These are phyloP conservation scores for Lizonia empirigonia DNA, from an alignment of 2,329 filamentous ascomycete species.

Conservation along the genomic window DNA sequence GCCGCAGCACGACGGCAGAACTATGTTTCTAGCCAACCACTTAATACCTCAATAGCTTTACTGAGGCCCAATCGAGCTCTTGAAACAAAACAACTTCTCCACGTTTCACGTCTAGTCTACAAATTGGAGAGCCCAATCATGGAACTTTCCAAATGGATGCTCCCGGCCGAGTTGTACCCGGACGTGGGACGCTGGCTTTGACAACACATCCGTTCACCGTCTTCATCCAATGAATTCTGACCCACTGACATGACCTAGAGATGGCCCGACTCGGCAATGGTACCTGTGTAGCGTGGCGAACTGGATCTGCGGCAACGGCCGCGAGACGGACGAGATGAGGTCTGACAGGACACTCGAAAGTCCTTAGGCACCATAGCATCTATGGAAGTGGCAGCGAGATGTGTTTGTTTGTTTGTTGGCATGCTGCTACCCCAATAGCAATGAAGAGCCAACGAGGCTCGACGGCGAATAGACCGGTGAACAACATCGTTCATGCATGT, in stretches of 20 bases:
- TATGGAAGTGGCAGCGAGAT: not conserved
- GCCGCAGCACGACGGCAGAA: constrained; percentile 11
- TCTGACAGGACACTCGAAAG: not conserved
- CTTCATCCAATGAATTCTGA: constrained; percentile 11
- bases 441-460: not conserved
- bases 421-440: not conserved
- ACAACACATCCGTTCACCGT: constrained; percentile 18
- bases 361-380: not conserved
- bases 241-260: constrained; percentile 8
- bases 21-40: constrained; percentile 27
- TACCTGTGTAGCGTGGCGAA: constrained; percentile 13
- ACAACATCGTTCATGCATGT: constrained; percentile 30
- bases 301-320: constrained; percentile 14
- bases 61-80: constrained; percentile 12
- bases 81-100: constrained; percentile 23
- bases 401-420: not conserved
- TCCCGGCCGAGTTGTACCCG: constrained; percentile 14
- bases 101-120: constrained; percentile 17
- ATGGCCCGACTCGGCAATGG: constrained; percentile 14
- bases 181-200: constrained; percentile 8
- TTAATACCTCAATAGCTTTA: constrained; percentile 22
- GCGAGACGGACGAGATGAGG: constrained; percentile 12
- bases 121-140: constrained; percentile 2
- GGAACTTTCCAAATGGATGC: constrained; percentile 9
- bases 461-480: constrained; percentile 1